phyloP scores from a whole-genome alignment of 2,329 filamentous ascomycete species.

The Botrytis tulipae region DNA sequence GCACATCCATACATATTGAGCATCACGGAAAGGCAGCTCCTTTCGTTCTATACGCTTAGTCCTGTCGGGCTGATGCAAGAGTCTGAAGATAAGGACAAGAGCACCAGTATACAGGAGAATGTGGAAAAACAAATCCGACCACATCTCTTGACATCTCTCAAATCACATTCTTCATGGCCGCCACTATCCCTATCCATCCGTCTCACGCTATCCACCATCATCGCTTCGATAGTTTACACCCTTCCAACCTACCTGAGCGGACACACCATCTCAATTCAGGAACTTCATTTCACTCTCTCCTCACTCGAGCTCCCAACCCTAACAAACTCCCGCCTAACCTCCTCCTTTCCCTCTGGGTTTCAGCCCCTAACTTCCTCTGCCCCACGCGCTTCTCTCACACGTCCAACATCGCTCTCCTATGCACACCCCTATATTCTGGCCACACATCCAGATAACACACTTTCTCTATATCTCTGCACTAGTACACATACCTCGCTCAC shows the following conservation, averaged over 20 bases:
- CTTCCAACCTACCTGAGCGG: conserved; percentile 73
- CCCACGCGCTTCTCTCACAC: neutral
- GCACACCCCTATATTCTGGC: conserved; percentile 67
- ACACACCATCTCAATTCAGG: conserved; percentile 91
- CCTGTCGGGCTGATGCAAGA: neutral
- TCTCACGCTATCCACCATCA: conserved; percentile 58
- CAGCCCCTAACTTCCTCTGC: neutral
- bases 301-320: neutral
- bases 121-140: conserved; percentile 17
- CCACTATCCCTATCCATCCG: conserved; percentile 83
- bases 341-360: conserved; percentile 5
- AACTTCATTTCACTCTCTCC: conserved; percentile 41
- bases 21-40: conserved; percentile 68
- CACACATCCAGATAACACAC: conserved; percentile 68
- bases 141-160: conserved; percentile 70
- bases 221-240: conserved; percentile 86
- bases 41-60: conserved; percentile 68
- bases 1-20: conserved; percentile 75
- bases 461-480: conserved; percentile 66
- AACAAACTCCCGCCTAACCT: conserved; percentile 7
- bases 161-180: conserved; percentile 74
- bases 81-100: neutral
- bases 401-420: conserved; percentile 42
- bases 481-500: conserved; percentile 55
- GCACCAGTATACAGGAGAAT: neutral